These are phyloP conservation scores for Pinus albicaulis DNA, from an alignment of 75 land plant genomes.

Conservation along the genomic window DNA sequence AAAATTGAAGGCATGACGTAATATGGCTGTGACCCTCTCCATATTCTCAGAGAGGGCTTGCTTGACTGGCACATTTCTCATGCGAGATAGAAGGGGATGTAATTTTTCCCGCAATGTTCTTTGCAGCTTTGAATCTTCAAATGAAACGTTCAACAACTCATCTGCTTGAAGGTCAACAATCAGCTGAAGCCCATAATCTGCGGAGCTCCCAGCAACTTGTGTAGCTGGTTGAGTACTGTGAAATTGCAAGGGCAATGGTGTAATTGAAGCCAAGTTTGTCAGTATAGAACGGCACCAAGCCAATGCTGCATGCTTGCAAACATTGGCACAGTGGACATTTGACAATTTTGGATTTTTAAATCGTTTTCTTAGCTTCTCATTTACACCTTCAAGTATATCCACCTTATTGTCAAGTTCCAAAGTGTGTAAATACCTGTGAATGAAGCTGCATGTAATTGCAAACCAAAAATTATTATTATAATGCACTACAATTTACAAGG, in stretches of 20 bases:
- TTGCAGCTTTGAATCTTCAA: slow-evolving; percentile 32
- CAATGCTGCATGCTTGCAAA: slow-evolving; percentile 88
- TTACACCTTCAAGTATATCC: slow-evolving; percentile 81
- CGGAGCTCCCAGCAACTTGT: slow-evolving; percentile 9
- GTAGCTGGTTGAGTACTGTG: slow-evolving; percentile 8
- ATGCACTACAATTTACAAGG: neutral
- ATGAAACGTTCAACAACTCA: slow-evolving; percentile 46
- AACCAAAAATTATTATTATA: neutral
- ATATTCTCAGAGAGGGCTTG: slow-evolving; percentile 66
- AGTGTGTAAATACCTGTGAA: slow-evolving; percentile 65
- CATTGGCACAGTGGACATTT: slow-evolving; percentile 57
- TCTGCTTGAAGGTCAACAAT: slow-evolving; percentile 60
- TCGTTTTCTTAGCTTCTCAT: slow-evolving; percentile 93
- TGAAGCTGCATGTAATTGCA: slow-evolving; percentile 49
- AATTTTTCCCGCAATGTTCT: slow-evolving; percentile 42
- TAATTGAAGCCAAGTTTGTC: slow-evolving; percentile 66
- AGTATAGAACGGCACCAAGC: slow-evolving; percentile 94
- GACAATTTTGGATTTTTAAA: slow-evolving; percentile 90
- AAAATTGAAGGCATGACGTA: slow-evolving; percentile 68
- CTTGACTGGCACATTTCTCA: slow-evolving; percentile 52
- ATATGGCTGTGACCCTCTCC: slow-evolving; percentile 61
- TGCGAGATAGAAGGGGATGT: slow-evolving; percentile 35
- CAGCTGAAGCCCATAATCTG: slow-evolving; percentile 33
- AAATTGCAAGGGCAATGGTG: slow-evolving; percentile 30
- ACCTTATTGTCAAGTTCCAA: slow-evolving; percentile 67